Evolutionary conservation across 306 rosid species (phyloP), one percentile per base, ranked within the genome.

Genomic region (Prosopis cineraria): DNA sequence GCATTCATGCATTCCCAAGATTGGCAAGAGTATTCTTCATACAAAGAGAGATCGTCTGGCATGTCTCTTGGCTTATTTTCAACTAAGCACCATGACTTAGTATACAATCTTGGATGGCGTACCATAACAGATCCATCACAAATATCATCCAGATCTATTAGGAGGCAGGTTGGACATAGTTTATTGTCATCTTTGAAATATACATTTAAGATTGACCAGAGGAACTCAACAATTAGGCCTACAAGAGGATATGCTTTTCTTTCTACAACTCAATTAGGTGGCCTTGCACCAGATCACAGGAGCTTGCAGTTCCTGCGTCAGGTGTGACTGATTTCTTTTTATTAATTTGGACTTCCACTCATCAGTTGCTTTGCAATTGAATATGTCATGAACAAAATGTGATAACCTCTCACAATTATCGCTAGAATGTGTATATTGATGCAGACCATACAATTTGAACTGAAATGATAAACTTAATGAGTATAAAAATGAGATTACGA

Each of bases 81-180:
- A 53, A 79, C 97, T 58, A 82, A 72, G 88, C 67, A 83, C 81
- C 99, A 96, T 84, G 98, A 93, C 78, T 83, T 96, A 76, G 89
- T 29, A 37, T 96, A 93, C 89, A 88, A 87, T 81, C 91, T 96
- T 81, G 99, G 97, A 63, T 93, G 98, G 98, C 96, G 96, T 62
- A 88, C 89, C 76, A 81, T 96, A 78, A 85, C 93, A 13, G 97
- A 95, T 84, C 94, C 91, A 83, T 88, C 90, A 66, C 94, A 91
- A 78, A 88, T 90, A 94, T 87, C 99, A 45, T 93, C 97, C 64
- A 93, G 80, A 84, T 85, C 97, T 36, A 88, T 95, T 45, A 91
- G 98, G 86, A 96, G 99, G 90, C 99, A 96, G 84, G 93, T 96
- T 77, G 99, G 99, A 67, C 96, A 93, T 83, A 82, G 93, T 76